These are phyloP conservation scores for Capsicum baccatum DNA, from an alignment of 257 asterid species.

Conservation along the genomic window DNA sequence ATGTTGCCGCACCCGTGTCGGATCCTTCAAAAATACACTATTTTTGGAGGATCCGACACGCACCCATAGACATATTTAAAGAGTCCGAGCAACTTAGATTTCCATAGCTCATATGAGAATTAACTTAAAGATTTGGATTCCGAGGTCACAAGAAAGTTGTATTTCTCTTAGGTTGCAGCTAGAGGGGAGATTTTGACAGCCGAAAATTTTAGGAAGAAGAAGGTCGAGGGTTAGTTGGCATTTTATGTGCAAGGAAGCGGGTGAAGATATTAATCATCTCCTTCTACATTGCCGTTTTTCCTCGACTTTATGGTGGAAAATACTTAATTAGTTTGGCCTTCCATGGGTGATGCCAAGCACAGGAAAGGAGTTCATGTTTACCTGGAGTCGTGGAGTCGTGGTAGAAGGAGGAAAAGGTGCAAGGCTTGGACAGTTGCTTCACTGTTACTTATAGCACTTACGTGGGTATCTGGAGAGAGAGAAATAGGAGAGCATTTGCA, in stretches of 20 bases:
- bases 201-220: background rate
- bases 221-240: background rate
- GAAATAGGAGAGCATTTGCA: background rate
- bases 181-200: background rate
- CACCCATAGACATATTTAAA: too few relatives aligned
- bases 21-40: too few relatives aligned
- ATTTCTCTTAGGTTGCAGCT: background rate
- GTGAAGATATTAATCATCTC: conserved; percentile 21
- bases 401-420: conserved; percentile 1
- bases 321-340: background rate
- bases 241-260: background rate
- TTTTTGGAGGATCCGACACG: too few relatives aligned
- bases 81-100: too few relatives aligned
- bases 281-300: background rate
- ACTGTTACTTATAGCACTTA: background rate
- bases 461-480: conserved; percentile 3
- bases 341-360: background rate
- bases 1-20: too few relatives aligned
- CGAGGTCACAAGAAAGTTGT: background rate
- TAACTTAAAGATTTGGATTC: conserved; percentile 11
- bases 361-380: background rate
- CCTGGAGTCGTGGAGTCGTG: background rate
- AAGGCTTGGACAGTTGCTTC: background rate
- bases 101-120: background rate
- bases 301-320: conserved; percentile 8